Base-by-base conservation (phyloP, 1,284 basidiomycete genomes). In the Leccinum ambiguum region DNA sequence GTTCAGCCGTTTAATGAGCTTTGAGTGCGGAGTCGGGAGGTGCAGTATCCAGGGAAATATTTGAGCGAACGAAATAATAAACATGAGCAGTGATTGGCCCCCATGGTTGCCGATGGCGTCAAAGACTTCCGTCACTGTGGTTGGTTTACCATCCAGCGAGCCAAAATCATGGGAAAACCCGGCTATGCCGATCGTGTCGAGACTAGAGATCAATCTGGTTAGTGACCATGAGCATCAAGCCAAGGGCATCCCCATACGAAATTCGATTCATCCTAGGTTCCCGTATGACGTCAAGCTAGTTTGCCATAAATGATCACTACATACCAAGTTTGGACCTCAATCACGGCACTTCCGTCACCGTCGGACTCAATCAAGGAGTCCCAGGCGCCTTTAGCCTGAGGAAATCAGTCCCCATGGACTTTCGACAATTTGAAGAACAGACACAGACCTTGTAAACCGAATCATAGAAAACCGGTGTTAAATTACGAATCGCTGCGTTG, bases 81-180 rank as follows among this genome's bases (percentile, higher is more conserved):
- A 56, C 65, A 77, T 53, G 26, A 75, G 59, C 53, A 78, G 4
- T 21, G 56, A 66, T 63, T 61, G 69, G 57, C 65, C 76, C 66
- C 66, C 53, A 62, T 3, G 6, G 2, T 74, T 73, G 65, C 53
- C 43, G 9, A 85, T 74, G 2, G 78, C 70, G 13, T 85, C 80
- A 63, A 87, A 84, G 1, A 80, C 75, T 4, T 81, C 79, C 0
- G 80, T 78, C 5, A 87, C 80, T 3, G 78, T 66, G 2, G 81
- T 77, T 3, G 72, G 69, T 68, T 83, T 77, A 9, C 84, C 85
- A 6, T 83, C 79, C 21, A 88, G 75, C 1, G 84, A 76, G 4
- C 80, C 79, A 68, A 88, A 88, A 68, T 87, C 80, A 70, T 87
- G 84, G 3, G 82, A 81, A 69, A 89, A 88, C 0, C 85, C 86